These are phyloP conservation scores for Candida wancherniae DNA, from an alignment of 805 yeast genomes.

Conservation along the genomic window DNA sequence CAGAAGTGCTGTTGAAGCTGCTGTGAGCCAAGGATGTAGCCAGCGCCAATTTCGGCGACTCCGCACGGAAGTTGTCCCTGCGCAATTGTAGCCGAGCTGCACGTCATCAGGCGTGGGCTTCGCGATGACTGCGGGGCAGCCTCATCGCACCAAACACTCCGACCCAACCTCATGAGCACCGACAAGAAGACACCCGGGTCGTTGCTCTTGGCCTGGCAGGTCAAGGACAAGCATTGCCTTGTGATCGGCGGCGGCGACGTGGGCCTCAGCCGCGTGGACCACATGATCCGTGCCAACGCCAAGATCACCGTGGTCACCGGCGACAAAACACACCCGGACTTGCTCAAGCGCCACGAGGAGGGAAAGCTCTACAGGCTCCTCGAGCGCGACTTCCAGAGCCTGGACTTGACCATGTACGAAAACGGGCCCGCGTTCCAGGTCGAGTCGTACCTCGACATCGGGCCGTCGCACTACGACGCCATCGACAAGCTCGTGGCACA, in stretches of 20 bases:
- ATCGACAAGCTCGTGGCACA: conserved; percentile 32
- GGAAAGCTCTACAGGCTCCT: conserved; percentile 43
- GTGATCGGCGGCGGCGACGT: conserved; percentile 80
- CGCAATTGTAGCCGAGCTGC: no score
- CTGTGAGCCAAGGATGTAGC: no score
- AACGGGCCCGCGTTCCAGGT: conserved; percentile 12
- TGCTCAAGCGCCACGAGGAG: conserved; percentile 20
- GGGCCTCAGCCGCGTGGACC: conserved; percentile 64
- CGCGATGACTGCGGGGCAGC: no score
- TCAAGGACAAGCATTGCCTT: conserved; percentile 56
- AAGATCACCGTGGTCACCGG: conserved; percentile 59
- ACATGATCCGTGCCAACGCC: conserved; percentile 66
- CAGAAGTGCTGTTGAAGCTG: no score
- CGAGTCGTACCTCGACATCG: conserved; percentile 8
- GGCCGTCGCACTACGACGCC: conserved; percentile 17
- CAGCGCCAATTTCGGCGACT: no score
- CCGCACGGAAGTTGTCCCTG: no score
- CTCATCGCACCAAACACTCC: no score
- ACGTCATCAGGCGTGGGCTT: no score
- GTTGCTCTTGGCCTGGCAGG: conserved; percentile 70
- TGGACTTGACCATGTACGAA: conserved; percentile 51
- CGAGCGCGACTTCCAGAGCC: conserved; percentile 40
- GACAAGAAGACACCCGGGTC: conserved; percentile 28
- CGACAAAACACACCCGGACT: conserved; percentile 25
- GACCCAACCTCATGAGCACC: no score